These are phyloP conservation scores for Durio zibethinus DNA, from an alignment of 345 rosid species.

Conservation along the genomic window DNA sequence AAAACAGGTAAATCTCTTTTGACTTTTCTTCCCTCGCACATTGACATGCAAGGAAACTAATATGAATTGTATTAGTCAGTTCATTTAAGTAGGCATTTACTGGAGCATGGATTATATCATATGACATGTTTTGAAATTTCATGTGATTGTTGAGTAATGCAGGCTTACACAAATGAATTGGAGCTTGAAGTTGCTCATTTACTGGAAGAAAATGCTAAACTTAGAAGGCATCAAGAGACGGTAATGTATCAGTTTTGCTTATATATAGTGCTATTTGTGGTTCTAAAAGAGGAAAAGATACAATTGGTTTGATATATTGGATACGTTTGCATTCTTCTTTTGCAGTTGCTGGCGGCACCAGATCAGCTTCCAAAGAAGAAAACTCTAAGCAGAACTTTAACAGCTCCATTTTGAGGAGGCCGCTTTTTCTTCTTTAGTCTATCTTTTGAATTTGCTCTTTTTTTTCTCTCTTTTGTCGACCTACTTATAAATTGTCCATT, in stretches of 20 bases:
- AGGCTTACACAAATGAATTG: constrained; percentile 55
- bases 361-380: constrained; percentile 35
- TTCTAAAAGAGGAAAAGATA: not conserved
- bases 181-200: constrained; percentile 39
- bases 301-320: not conserved
- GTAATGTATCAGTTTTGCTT: constrained; percentile 9
- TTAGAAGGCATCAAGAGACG: constrained; percentile 36
- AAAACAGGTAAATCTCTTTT: constrained; percentile 40
- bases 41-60: not conserved
- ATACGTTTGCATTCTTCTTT: not conserved
- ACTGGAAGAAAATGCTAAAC: constrained; percentile 48
- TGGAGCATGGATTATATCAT: not conserved
- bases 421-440: not conserved
- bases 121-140: not conserved
- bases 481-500: no score
- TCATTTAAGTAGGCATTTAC: not conserved
- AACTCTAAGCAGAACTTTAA: constrained; percentile 36
- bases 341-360: constrained; percentile 30
- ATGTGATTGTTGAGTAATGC: constrained; percentile 4
- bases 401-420: constrained; percentile 47
- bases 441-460: not conserved
- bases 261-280: not conserved
- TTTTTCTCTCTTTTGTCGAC: no score
- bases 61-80: not conserved
- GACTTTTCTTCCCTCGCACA: not conserved